Evolutionary conservation across 2,329 filamentous ascomycete genomes (phyloP).

Genomic region (Aureobasidium sp.): DNA sequence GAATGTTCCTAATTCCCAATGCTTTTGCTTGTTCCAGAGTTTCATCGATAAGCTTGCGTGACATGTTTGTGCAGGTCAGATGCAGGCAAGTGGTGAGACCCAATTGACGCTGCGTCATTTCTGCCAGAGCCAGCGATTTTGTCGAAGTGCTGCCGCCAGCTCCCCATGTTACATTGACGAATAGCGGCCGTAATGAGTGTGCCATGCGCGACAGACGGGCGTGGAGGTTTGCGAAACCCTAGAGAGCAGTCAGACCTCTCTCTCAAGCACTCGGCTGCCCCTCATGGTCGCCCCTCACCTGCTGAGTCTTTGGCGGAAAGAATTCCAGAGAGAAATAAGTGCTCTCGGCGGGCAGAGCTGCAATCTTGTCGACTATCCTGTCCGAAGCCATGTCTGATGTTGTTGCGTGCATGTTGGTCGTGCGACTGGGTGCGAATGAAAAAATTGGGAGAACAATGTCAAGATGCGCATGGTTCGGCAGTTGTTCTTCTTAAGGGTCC

Average conservation of each 20-base stretch:
- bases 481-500: constrained; percentile 5
- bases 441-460: background rate
- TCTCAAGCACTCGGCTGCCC: background rate
- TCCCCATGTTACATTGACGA: constrained; percentile 97
- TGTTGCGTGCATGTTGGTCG: constrained; percentile 8
- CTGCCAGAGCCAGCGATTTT: constrained; percentile 88
- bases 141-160: constrained; percentile 85
- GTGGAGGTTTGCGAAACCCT: constrained; percentile 86
- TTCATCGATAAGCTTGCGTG: constrained; percentile 71
- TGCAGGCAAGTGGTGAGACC: constrained; percentile 92
- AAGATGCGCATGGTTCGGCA: background rate
- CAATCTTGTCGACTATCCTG: constrained; percentile 92
- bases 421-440: background rate
- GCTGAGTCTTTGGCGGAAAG: constrained; percentile 95
- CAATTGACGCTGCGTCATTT: constrained; percentile 87
- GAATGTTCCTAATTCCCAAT: constrained; percentile 84
- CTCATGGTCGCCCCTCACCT: constrained; percentile 43
- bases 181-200: constrained; percentile 78
- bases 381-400: constrained; percentile 36
- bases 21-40: constrained; percentile 84
- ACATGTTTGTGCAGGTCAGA: constrained; percentile 98
- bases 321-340: constrained; percentile 97
- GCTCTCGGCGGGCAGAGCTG: constrained; percentile 69
- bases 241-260: constrained; percentile 14
- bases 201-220: constrained; percentile 93